Evolutionary conservation across 345 rosid species (phyloP).

Genomic region (Isatis tinctoria): DNA sequence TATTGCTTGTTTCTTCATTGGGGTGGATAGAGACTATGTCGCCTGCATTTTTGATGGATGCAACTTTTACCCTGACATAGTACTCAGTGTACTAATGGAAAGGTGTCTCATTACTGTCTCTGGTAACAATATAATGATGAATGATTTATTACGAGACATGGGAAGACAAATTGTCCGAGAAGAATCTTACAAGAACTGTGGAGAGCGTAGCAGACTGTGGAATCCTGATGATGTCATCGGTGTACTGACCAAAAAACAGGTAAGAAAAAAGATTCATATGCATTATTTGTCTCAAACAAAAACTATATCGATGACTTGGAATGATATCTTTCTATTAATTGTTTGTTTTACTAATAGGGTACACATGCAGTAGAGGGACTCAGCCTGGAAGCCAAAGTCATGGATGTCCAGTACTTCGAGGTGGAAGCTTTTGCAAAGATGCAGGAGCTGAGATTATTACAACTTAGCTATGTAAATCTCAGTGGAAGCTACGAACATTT

Average conservation of each 20-base stretch:
- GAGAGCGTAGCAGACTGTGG: constrained; percentile 24
- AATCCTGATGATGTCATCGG: constrained; percentile 6
- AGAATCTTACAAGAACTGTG: constrained; percentile 1
- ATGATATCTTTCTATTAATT: no score
- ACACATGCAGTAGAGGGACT: neutral
- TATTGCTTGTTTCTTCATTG: constrained; percentile 23
- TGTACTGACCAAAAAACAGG: constrained; percentile 4
- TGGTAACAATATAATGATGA: constrained; percentile 24
- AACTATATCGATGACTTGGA: no score
- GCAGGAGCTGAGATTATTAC: neutral
- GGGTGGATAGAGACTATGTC: constrained; percentile 9
- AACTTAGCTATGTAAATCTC: neutral
- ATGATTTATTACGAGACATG: constrained; percentile 29
- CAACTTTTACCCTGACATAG: neutral
- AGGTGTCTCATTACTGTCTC: neutral
- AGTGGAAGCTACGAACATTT: neutral
- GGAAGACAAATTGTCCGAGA: constrained; percentile 23
- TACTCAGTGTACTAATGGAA: neutral
- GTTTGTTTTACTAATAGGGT: neutral
- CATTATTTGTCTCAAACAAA: no score
- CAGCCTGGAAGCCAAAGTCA: neutral
- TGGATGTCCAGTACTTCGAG: neutral
- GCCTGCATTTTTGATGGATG: constrained; percentile 21
- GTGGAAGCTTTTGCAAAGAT: neutral
- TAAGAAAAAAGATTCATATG: neutral